phyloP scores from a whole-genome alignment of 805 yeast species.

The Suhomyces kilbournensis region DNA sequence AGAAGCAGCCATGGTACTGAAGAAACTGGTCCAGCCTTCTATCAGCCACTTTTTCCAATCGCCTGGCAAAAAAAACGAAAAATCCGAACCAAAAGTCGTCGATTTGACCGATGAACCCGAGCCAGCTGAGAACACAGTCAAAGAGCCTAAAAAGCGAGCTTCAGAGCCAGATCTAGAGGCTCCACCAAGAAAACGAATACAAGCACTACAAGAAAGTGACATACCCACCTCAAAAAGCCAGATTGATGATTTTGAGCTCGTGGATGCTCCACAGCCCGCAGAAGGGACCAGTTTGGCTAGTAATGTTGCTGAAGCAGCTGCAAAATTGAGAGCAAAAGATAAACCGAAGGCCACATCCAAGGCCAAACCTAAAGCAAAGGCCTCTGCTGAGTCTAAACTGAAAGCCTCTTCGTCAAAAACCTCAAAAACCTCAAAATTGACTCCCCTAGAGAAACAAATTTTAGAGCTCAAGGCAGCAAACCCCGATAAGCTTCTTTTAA shows the following conservation, averaged over 20 bases:
- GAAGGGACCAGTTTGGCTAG: background rate
- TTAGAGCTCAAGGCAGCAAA: conserved; percentile 59
- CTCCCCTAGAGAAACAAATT: conserved; percentile 82
- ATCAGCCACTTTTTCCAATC: conserved; percentile 12
- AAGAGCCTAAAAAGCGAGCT: conserved; percentile 3
- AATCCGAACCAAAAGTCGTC: background rate
- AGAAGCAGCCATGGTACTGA: background rate
- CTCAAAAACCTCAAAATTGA: conserved; percentile 16
- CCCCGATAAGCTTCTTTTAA: conserved; percentile 66
- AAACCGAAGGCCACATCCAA: background rate
- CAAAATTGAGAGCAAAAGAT: background rate
- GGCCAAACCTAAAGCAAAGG: background rate
- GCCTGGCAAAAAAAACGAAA: background rate
- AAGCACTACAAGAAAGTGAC: background rate
- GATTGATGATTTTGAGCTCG: background rate
- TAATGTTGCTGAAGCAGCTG: background rate
- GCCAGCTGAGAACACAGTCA: conserved; percentile 1
- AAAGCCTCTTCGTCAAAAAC: background rate
- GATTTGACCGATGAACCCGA: conserved; percentile 1
- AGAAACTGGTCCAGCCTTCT: conserved; percentile 8
- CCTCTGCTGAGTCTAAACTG: background rate
- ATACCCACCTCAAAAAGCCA: background rate
- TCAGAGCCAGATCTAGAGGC: conserved; percentile 1
- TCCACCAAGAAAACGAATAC: background rate
- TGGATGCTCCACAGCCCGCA: background rate